phyloP scores from a whole-genome alignment of 176 grass and related monocot genomes.

The Musa schizocarpa region DNA sequence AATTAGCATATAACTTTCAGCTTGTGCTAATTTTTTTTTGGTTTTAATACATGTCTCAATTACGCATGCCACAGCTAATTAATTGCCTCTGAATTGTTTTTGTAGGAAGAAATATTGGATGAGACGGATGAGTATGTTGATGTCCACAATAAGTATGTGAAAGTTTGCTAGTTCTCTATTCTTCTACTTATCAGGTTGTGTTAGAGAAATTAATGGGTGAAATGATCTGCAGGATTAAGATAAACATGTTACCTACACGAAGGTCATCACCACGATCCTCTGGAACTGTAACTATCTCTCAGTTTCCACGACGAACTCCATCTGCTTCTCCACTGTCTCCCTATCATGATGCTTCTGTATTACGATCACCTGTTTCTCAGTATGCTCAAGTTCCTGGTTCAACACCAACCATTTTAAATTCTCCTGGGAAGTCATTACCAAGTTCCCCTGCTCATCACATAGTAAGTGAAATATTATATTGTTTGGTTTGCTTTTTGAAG shows the following conservation, averaged over 20 bases:
- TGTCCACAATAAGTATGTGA: slow-evolving; percentile 94
- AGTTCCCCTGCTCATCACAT: slow-evolving; percentile 9
- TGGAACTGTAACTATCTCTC: slow-evolving; percentile 27
- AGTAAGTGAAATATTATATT: slow-evolving; percentile 20
- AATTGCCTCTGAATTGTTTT: slow-evolving; percentile 1
- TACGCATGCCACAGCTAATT: neutral
- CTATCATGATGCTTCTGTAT: slow-evolving; percentile 35
- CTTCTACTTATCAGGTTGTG: neutral
- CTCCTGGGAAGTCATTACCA: slow-evolving; percentile 46
- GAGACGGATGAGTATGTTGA: slow-evolving; percentile 98
- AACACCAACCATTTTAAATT: slow-evolving; percentile 26
- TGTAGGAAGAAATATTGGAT: slow-evolving; percentile 92
- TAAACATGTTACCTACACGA: slow-evolving; percentile 90
- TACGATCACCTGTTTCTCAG: slow-evolving; percentile 39
- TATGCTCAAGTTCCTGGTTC: slow-evolving; percentile 33
- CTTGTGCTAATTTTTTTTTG: neutral
- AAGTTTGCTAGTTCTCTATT: neutral
- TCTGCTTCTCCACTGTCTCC: slow-evolving; percentile 58
- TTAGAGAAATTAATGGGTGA: neutral
- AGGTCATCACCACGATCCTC: slow-evolving; percentile 60
- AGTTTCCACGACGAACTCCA: slow-evolving; percentile 43
- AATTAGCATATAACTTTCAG: neutral
- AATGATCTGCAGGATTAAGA: slow-evolving; percentile 63
- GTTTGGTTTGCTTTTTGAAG: neutral
- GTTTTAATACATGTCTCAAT: neutral